Percentiles rank a stretch among this genome's conserved stretches.
Conservation (phyloP, 2,329 filamentous ascomycete genomes). For the Didymella lethalis region DNA sequence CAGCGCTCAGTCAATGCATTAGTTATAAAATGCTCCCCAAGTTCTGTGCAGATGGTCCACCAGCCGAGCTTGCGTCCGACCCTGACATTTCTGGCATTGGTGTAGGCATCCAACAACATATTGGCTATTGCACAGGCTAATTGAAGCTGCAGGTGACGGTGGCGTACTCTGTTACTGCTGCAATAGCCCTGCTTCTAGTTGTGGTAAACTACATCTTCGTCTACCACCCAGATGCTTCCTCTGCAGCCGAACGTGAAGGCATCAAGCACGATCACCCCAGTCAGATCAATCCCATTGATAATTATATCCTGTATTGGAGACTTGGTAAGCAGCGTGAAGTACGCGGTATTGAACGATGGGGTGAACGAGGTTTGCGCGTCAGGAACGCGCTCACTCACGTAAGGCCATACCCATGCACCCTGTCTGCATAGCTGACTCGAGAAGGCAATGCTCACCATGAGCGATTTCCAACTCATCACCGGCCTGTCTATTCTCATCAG, state of each 20-base stretch:
- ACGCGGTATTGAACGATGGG: slow-evolving; percentile 7
- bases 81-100: slow-evolving; percentile 16
- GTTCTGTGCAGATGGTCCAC: slow-evolving; percentile 4
- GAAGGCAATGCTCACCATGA: slow-evolving; percentile 25
- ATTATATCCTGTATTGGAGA: slow-evolving; percentile 12
- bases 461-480: slow-evolving; percentile 27
- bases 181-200: slow-evolving; percentile 9
- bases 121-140: background rate
- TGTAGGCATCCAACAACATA: background rate
- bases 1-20: background rate
- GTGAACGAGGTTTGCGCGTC: slow-evolving; percentile 8
- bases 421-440: background rate
- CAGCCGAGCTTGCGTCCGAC: slow-evolving; percentile 2
- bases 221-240: slow-evolving; percentile 11
- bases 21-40: background rate
- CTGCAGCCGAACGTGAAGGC: slow-evolving; percentile 1
- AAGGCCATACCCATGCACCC: background rate
- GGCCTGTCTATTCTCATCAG: slow-evolving; percentile 27
- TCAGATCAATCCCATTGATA: slow-evolving; percentile 10
- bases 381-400: slow-evolving; percentile 11
- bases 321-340: slow-evolving; percentile 1
- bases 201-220: slow-evolving; percentile 7
- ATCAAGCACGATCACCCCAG: slow-evolving; percentile 4
- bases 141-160: slow-evolving; percentile 3
- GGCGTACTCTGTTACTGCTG: slow-evolving; percentile 10